phyloP scores from a whole-genome alignment of 805 yeast species.

The Nakazawaea sp. region DNA sequence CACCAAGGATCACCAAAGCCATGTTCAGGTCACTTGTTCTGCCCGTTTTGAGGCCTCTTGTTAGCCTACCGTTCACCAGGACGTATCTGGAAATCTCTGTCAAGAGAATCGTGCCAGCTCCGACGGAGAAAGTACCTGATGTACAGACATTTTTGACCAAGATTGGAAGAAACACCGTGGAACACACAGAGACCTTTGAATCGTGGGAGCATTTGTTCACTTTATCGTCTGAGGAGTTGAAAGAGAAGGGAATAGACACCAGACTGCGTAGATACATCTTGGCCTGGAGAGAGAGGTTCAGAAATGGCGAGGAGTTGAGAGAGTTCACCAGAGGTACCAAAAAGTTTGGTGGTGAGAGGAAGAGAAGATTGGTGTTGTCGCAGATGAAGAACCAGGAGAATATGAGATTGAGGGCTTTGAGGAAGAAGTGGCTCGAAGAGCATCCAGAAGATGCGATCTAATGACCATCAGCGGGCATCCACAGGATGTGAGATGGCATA shows the following conservation, averaged over 20 bases:
- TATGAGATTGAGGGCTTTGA: constrained; percentile 27
- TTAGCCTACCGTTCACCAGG: too few relatives aligned
- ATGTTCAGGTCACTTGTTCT: too few relatives aligned
- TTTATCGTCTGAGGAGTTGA: constrained; percentile 49
- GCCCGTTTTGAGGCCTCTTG: too few relatives aligned
- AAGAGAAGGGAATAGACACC: constrained; percentile 70
- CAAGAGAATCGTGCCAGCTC: constrained; percentile 40
- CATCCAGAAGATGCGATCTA: constrained; percentile 11
- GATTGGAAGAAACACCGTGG: constrained; percentile 72
- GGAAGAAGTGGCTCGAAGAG: constrained; percentile 15
- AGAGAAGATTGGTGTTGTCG: constrained; percentile 59
- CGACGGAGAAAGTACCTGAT: constrained; percentile 54
- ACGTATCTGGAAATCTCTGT: too few relatives aligned
- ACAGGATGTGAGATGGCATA: too few relatives aligned
- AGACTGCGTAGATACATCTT: constrained; percentile 67
- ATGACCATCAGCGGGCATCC: too few relatives aligned
- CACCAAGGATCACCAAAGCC: too few relatives aligned
- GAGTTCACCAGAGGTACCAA: constrained; percentile 55
- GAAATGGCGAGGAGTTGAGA: constrained; percentile 42
- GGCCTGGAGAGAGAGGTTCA: constrained; percentile 63
- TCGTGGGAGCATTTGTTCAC: constrained; percentile 66
- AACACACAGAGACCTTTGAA: constrained; percentile 63
- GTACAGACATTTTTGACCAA: constrained; percentile 64
- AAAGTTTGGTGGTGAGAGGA: constrained; percentile 88
- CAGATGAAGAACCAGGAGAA: constrained; percentile 49